These are phyloP conservation scores for Orbilia oligospora DNA, from an alignment of 2,329 filamentous ascomycete species.

Conservation along the genomic window DNA sequence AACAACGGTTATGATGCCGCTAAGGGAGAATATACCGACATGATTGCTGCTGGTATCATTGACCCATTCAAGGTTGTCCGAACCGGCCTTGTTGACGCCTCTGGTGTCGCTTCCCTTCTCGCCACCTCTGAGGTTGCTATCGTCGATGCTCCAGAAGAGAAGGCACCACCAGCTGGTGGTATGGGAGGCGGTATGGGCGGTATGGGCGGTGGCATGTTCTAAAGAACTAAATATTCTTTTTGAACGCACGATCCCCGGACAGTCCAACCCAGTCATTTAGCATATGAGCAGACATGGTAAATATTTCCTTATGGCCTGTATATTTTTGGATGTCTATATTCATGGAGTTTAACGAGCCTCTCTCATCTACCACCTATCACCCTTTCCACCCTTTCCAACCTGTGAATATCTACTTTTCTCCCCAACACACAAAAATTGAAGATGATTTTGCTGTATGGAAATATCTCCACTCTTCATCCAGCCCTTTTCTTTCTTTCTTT, in stretches of 20 bases:
- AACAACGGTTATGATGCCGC: conserved; percentile 98
- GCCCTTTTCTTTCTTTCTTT: conserved; percentile 4
- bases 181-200: conserved; percentile 69
- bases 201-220: conserved; percentile 77
- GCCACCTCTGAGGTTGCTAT: conserved; percentile 99
- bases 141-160: conserved; percentile 94
- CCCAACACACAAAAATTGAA: neutral
- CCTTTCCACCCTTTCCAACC: neutral
- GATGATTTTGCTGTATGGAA: conserved; percentile 55
- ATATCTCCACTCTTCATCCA: conserved; percentile 60
- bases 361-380: neutral
- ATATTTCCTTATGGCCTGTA: conserved; percentile 58
- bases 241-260: neutral
- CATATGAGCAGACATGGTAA: conserved; percentile 39
- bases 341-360: conserved; percentile 54
- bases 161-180: conserved; percentile 75
- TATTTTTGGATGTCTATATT: conserved; percentile 58
- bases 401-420: conserved; percentile 54
- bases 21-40: conserved; percentile 98
- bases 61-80: conserved; percentile 99
- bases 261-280: conserved; percentile 31
- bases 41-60: conserved; percentile 96
- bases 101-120: conserved; percentile 94
- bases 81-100: conserved; percentile 93
- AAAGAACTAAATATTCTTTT: conserved; percentile 65